These are phyloP conservation scores for Nidularia pulvinata DNA, from an alignment of 768 basidiomycete species.

Conservation along the genomic window DNA sequence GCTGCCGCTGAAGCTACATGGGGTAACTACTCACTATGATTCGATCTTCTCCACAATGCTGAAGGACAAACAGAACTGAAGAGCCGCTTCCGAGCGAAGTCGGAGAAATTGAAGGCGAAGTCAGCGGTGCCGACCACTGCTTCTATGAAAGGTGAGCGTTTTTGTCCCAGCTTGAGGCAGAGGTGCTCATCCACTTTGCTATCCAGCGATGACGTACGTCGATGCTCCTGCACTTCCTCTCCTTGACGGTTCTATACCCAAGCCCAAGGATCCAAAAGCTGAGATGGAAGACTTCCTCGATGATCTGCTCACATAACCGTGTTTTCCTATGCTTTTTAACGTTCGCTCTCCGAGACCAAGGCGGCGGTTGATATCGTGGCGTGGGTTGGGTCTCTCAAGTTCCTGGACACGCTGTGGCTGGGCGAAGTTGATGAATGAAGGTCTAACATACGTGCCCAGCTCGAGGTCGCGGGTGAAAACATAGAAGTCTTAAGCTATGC, in stretches of 20 bases:
- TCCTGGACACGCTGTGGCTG: too few species aligned
- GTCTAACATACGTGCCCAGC: too few species aligned
- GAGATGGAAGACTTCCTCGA: conserved; percentile 77
- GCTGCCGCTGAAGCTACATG: conserved; percentile 72
- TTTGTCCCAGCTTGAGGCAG: too few species aligned
- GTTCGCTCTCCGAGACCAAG: too few species aligned
- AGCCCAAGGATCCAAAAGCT: conserved; percentile 39
- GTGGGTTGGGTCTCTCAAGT: too few species aligned
- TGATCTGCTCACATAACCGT: conserved; percentile 43
- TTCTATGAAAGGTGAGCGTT: too few species aligned
- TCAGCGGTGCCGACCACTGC: conserved; percentile 12
- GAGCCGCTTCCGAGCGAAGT: conserved; percentile 54
- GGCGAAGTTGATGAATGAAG: too few species aligned
- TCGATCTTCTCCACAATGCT: neutral
- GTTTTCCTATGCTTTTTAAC: too few species aligned
- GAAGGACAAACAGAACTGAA: conserved; percentile 47
- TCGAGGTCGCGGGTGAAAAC: too few species aligned
- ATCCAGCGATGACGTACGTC: neutral
- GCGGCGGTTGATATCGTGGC: too few species aligned
- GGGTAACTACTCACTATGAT: conserved; percentile 39
- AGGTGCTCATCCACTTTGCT: too few species aligned
- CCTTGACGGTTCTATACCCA: conserved; percentile 17
- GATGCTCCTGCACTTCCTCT: conserved; percentile 59
- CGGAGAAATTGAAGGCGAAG: conserved; percentile 40
- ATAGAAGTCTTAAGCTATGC: too few species aligned